Conservation (phyloP, 345 rosid species). For the Dovyalis caffra region DNA sequence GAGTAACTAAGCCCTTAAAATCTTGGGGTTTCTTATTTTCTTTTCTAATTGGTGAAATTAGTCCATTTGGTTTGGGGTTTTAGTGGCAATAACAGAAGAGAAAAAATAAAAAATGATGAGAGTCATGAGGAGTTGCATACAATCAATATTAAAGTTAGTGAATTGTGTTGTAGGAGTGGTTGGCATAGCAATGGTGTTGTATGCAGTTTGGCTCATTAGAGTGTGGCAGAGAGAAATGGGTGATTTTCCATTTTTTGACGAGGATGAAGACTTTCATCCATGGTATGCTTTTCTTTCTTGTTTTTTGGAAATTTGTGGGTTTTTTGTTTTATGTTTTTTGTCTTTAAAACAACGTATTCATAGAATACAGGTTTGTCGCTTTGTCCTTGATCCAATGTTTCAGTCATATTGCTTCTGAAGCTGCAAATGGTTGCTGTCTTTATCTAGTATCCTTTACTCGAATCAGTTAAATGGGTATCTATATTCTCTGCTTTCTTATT, state of each 20-base stretch:
- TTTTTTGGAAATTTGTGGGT: background rate
- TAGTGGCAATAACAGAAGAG: no score
- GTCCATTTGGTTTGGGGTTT: background rate
- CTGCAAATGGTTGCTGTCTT: slow-evolving; percentile 80
- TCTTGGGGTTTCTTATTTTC: background rate
- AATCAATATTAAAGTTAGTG: slow-evolving; percentile 67
- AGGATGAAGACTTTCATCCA: slow-evolving; percentile 45
- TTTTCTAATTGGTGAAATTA: background rate
- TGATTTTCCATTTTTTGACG: slow-evolving; percentile 42
- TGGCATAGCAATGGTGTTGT: slow-evolving; percentile 69
- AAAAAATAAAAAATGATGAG: slow-evolving; percentile 32
- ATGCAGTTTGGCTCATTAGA: slow-evolving; percentile 67
- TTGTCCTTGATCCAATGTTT: slow-evolving; percentile 67
- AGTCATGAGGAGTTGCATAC: slow-evolving; percentile 60
- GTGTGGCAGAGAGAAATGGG: slow-evolving; percentile 68
- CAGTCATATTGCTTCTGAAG: slow-evolving; percentile 85
- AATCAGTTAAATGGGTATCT: background rate
- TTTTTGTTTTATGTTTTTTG: background rate
- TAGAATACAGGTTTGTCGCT: slow-evolving; percentile 59
- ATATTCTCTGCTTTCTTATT: background rate
- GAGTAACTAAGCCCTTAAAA: no score
- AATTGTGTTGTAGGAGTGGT: slow-evolving; percentile 79
- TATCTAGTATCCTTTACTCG: slow-evolving; percentile 55
- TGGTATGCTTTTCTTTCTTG: slow-evolving; percentile 44
- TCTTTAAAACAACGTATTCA: background rate